Base-by-base conservation (phyloP, 345 rosid species). In the Salix exigua region DNA sequence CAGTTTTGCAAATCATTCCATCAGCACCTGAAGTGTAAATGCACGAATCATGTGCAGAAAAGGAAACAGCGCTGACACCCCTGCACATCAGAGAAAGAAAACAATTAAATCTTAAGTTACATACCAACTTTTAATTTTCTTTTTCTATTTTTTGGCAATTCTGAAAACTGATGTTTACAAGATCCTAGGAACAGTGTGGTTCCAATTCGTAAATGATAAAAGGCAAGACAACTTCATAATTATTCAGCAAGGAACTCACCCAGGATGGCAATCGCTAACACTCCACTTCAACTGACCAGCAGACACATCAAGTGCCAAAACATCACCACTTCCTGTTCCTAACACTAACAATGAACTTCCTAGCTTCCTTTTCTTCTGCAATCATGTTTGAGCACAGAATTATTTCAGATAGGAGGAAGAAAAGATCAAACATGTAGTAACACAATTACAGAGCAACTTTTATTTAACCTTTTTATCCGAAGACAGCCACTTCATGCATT, bases 271-370 rank as follows among this genome's bases (percentile, higher is more conserved):
- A 76, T 96, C 99, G 74, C 81, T 85, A 30, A 91, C 78, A 68
- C 86, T 90, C 98, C 99, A 96, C 82, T 88, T 92, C 68, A 92
- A 83, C 80, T 89, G 96, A 85, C 99, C 98, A 81, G 95, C 87
- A 80, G 97, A 81, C 11, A 96, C 94, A 82, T 93, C 98, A 51
- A 96, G 89, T n/a, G 98, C 98, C 77, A 93, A 83, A 66, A 96
- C 89, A 82, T 93, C 98, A 61, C 95, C 98, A 70, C 98, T 88
- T 75, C 97, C 97, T 0, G 97, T 93, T 77, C 99, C 99, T 68
- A 91, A 87, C 26, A 93, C 80, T 77, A 93, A 75, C 35, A 89
- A 77, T 0, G 97, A 91, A 79, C 85, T 84, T 50, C 88, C 91
- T 35, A 84, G 89, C 81, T 93, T 93, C 79, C 98, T 86, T 80